Conservation (phyloP, 164 flowering plant genomes). For the Hamamelis virginiana region DNA sequence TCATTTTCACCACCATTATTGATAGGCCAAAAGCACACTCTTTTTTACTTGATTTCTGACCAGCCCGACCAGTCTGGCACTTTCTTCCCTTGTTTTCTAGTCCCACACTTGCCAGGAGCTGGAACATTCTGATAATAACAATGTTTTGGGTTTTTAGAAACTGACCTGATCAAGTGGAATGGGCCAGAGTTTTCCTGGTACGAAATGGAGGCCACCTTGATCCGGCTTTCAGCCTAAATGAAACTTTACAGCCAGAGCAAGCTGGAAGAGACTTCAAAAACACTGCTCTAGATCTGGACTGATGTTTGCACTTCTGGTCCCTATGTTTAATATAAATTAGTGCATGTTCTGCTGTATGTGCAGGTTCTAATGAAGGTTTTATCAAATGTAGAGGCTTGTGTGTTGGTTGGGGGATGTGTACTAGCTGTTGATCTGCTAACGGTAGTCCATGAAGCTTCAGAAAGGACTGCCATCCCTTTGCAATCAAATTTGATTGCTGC, state of each 20-base stretch:
- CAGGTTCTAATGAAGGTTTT: constrained; percentile 92
- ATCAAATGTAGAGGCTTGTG: constrained; percentile 92
- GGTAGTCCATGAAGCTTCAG: constrained; percentile 90
- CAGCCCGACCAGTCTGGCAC: neutral
- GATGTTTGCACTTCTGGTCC: neutral
- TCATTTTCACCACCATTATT: neutral
- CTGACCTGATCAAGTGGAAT: neutral
- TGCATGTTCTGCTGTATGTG: constrained; percentile 9
- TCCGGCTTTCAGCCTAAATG: neutral
- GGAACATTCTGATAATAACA: no score
- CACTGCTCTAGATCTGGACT: neutral
- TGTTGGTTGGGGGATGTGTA: constrained; percentile 97
- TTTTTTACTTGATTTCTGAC: neutral
- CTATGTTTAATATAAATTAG: neutral
- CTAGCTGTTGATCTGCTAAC: constrained; percentile 95
- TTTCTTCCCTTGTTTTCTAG: neutral
- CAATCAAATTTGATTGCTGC: constrained; percentile 97
- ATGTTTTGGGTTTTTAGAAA: neutral
- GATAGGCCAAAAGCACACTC: neutral
- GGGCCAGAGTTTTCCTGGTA: neutral
- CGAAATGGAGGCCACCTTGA: neutral
- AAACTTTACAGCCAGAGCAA: neutral
- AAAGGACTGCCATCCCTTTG: constrained; percentile 93
- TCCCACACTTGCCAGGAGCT: no score
- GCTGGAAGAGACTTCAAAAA: neutral